Evolutionary conservation across 2,329 filamentous ascomycete genomes (phyloP).

Genomic region (Botryotinia globosa): DNA sequence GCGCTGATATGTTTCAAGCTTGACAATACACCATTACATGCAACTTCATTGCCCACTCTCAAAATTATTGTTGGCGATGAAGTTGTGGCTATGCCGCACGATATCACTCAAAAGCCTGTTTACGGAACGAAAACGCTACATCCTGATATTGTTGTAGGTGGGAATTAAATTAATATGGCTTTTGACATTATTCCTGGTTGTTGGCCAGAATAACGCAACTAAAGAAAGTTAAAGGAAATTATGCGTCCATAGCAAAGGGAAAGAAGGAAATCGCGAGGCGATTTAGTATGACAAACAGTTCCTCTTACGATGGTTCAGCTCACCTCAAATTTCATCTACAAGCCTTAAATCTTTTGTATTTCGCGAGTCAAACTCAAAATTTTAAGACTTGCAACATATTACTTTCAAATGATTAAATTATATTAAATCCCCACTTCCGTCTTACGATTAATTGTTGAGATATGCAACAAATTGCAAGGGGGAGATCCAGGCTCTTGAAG

Average conservation of each 20-base stretch:
- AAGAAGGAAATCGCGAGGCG: background rate
- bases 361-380: background rate
- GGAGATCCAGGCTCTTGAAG: background rate
- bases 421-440: constrained; percentile 5
- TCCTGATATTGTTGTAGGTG: constrained; percentile 24
- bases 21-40: constrained; percentile 6
- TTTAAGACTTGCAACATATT: background rate
- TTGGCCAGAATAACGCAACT: background rate
- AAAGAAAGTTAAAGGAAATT: too few species aligned
- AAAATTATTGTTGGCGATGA: constrained; percentile 29
- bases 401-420: too few species aligned
- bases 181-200: background rate
- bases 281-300: background rate
- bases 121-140: constrained; percentile 30
- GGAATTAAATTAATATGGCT: background rate
- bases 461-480: background rate
- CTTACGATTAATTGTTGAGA: background rate
- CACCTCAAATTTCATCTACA: background rate
- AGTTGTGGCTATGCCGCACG: constrained; percentile 23
- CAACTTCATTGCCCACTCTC: constrained; percentile 25
- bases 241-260: background rate
- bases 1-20: background rate
- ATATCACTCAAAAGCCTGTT: constrained; percentile 28
- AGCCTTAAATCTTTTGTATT: background rate
- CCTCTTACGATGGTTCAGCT: background rate